Evolutionary conservation across 1,139 yeast genomes (phyloP), one percentile per base, ranked within the genome.

Genomic region (Kazachstania sp.): DNA sequence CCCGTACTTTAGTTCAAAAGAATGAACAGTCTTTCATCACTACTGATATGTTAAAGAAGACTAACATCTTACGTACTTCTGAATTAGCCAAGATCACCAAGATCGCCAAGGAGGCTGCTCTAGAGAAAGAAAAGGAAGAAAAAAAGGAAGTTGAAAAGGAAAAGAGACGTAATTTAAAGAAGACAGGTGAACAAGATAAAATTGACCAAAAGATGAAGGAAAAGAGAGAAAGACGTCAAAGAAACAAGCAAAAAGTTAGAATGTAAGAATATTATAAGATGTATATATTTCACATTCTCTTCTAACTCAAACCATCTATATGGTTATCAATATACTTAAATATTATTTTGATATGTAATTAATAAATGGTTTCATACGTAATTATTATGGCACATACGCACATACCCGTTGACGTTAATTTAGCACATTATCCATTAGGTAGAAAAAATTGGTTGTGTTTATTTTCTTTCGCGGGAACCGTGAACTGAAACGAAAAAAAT

Each of bases 171-270:
- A 72, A 82, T 60, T 41, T 59, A 50, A 63, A 59, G 48, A 56
- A 54, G 38, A 78, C 86, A 53, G 88, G 83, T 63, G 86, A 82
- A 60, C 86, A 80, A 66, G 80, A 81, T 58, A 86, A 83, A 69
- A 67, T 77, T 48, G 94, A 85, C 59, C 83, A 79, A 70, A 86
- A 82, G 71, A 79, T 77, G 69, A 72, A 72, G 54, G 83, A 75
- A 49, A 77, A 77, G 64, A 76, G 77, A 58, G 74, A 71, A 53
- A 70, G 79, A 59, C 74, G 79, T 66, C 65, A 65, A 56, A 69
- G 66, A 53, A 71, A 69, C 62, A 74, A 67, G 54, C 77, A 72
- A 63, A 65, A 64, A 42, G 61, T 64, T 47, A 67, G 71, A 59
- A 64, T 63, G 53, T 43, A 48, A 49, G n/a, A 12, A 15, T 16